Base-by-base conservation (phyloP, 306 rosid species). In the Vigna angularis region DNA sequence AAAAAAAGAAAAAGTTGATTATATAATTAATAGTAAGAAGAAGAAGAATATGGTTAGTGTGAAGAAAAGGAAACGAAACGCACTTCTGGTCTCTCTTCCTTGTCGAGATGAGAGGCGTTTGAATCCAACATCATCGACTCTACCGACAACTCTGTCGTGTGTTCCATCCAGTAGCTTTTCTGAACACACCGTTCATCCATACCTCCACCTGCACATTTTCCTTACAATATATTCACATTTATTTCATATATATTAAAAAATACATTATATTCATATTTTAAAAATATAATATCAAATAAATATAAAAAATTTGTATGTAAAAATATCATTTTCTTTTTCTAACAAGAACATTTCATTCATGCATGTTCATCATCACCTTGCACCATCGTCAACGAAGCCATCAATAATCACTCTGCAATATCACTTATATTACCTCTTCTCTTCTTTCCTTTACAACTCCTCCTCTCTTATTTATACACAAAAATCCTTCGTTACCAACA, bases 71-170 rank as follows among this genome's bases (percentile, higher is more conserved):
- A 2, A 12, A 4, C 38, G 45, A 34, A 2, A 68, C 58, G 17
- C 79, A 92, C 98, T 83, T 95, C 98, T 12, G 98, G 98, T 48
- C 98, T 79, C 59, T 95, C 98, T 82, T 92, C 96, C 42, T 89
- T 95, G 76, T 95, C 98, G 18, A 95, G 98, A 91, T 95, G 89
- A 2, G 90, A 87, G 69, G 97, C 98, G 65, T 95, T 88, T 9
- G 98, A 95, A 74, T 95, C 98, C 22, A 95, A 98, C 97, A 95
- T 91, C 98, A 95, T 95, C 5, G 91, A 82, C 79, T 95, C 98
- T 0, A 95, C 84, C 0, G 98, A 92, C 79, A 95, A 78, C 36
- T 88, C 83, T 6, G 44, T 80, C 0, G 93, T 79, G 72, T 95
- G 91, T 73, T 91, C 91, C 1, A 42, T 86, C 98, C 98, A 95